These are phyloP conservation scores for Barnettozyma californica DNA, from an alignment of 805 yeast genomes.

Conservation along the genomic window DNA sequence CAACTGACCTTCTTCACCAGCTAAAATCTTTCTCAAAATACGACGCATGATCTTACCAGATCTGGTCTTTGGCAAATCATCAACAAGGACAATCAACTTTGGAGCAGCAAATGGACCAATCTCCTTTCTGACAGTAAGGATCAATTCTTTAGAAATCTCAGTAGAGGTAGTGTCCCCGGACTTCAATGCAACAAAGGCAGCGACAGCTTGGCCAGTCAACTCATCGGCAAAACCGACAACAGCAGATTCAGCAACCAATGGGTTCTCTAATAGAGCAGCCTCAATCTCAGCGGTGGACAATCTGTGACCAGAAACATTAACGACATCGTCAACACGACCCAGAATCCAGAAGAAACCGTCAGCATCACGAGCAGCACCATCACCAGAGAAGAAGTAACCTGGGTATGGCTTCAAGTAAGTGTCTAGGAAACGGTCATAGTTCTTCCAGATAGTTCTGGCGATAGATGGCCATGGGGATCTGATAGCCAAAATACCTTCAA, in stretches of 20 bases:
- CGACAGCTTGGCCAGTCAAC: constrained; percentile 82
- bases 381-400: constrained; percentile 82
- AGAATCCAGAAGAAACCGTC: constrained; percentile 84
- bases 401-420: constrained; percentile 82
- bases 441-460: constrained; percentile 77
- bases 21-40: constrained; percentile 69
- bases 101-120: constrained; percentile 89
- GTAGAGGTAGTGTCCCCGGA: constrained; percentile 22
- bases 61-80: constrained; percentile 80
- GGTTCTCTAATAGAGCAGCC: constrained; percentile 72
- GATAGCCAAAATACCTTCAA: constrained; percentile 76
- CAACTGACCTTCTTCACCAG: constrained; percentile 73
- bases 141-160: constrained; percentile 52
- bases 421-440: constrained; percentile 69
- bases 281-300: constrained; percentile 87
- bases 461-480: constrained; percentile 79
- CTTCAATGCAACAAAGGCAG: constrained; percentile 75
- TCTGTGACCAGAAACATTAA: constrained; percentile 82
- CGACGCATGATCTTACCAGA: constrained; percentile 87
- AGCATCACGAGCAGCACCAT: constrained; percentile 81
- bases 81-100: constrained; percentile 63
- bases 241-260: constrained; percentile 69
- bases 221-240: constrained; percentile 82
- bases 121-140: constrained; percentile 68
- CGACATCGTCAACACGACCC: constrained; percentile 87